Base-by-base conservation (phyloP, 257 asterid genomes). In the Rhazya stricta region DNA sequence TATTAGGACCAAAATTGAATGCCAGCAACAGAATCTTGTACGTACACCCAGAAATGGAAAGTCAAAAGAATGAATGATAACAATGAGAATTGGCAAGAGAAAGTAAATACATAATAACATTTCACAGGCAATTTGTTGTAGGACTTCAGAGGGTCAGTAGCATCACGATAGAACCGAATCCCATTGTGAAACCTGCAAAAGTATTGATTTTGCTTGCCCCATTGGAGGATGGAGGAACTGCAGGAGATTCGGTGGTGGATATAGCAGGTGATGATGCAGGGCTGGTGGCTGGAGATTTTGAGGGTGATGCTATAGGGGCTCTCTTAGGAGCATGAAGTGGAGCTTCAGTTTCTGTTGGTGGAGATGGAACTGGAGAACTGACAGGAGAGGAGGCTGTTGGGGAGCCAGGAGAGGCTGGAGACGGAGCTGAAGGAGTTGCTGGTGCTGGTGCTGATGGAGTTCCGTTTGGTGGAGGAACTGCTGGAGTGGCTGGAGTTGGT, bases 401-500 rank as follows among this genome's bases (percentile, higher is more conserved):
- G 42, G 75, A 61, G n/a, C 73, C 60, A 7, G 81, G 73, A 1
- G 72, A 27, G 18, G 73, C 19, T 3, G 80, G 77, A 2, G 84
- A 43, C 50, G 80, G 76, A 56, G 54, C 71, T 2, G 67, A 75
- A 16, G 83, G 54, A 32, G 48, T 51, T 25, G 72, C 41, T 27
- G 79, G 67, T 18, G 84, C 2, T 13, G 82, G 63, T 2, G 83
- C 25, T 1, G 83, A 3, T 5, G 83, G 27, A 13, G 88, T 56
- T 1, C 82, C 37, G 11, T 81, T 58, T 32, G 81, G 66, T 6
- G 81, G 81, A 51, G 75, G 45, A 8, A 75, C 23, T 9, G 85
- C 29, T 1, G 89, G 61, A 53, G 83, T 21, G 42, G 83, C 60
- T 1, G 89, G 82, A 10, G 87, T 83, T 1, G 90, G 84, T 43